Evolutionary conservation across 768 basidiomycete genomes (phyloP).

Genomic region (Tremella yokohamensis): DNA sequence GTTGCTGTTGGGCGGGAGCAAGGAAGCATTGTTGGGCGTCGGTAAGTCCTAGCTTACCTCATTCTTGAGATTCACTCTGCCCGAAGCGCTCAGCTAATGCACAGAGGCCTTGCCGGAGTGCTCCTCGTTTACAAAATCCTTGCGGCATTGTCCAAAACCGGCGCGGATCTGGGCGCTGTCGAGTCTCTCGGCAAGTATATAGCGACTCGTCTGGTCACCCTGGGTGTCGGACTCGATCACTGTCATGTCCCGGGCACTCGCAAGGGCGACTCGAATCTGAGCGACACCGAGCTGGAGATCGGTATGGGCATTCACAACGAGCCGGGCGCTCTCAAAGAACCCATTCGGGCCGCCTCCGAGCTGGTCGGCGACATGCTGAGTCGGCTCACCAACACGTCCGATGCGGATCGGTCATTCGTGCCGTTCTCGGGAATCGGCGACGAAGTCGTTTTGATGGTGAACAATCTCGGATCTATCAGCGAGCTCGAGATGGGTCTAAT

Average conservation of each 20-base stretch:
- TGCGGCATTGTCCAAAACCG: conserved; percentile 49
- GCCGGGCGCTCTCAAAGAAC: conserved; percentile 51
- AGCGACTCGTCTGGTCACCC: conserved; percentile 46
- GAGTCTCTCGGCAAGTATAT: conserved; percentile 47
- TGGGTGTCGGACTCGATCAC: conserved; percentile 53
- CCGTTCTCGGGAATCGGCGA: conserved; percentile 59
- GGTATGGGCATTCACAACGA: conserved; percentile 55
- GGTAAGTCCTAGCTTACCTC: conserved; percentile 29
- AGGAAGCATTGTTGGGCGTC: conserved; percentile 53
- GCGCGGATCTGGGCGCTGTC: conserved; percentile 49
- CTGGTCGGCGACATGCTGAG: conserved; percentile 51
- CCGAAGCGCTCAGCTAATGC: not conserved
- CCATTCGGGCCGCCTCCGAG: conserved; percentile 33
- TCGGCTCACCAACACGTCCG: conserved; percentile 48
- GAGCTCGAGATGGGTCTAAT: conserved; percentile 50
- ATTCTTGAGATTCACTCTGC: not conserved
- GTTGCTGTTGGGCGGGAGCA: conserved; percentile 52
- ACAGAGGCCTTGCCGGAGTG: conserved; percentile 52
- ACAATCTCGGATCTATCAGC: conserved; percentile 52
- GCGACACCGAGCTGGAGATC: conserved; percentile 51
- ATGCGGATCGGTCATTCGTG: conserved; percentile 52
- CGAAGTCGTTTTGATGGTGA: conserved; percentile 57
- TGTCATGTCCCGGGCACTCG: conserved; percentile 53
- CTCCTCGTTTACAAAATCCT: conserved; percentile 54
- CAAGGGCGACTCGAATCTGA: conserved; percentile 46